Conservation (phyloP, 176 grass and related monocot genomes). For the Thalia dealbata region DNA sequence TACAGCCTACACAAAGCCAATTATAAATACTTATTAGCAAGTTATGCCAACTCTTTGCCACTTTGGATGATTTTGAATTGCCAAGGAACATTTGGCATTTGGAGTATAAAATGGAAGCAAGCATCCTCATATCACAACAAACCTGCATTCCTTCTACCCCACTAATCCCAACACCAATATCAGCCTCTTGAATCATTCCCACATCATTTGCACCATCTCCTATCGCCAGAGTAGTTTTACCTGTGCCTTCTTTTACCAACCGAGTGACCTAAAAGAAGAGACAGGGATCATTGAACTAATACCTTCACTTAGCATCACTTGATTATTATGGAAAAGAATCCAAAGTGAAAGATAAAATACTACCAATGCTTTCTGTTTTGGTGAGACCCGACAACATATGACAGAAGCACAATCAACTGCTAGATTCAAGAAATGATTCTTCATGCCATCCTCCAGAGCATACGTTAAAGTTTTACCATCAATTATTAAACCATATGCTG, state of each 20-base stretch:
- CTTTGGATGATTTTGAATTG: not conserved
- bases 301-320: not conserved
- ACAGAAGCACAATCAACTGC: constrained; percentile 90
- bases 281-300: not conserved
- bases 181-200: constrained; percentile 99
- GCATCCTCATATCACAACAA: not conserved
- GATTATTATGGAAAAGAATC: not conserved
- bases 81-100: not conserved
- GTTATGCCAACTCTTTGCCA: not conserved
- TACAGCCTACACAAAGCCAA: constrained; percentile 57
- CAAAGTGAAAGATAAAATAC: constrained; percentile 15
- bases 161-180: constrained; percentile 98
- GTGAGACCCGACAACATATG: constrained; percentile 94
- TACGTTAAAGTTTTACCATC: constrained; percentile 82
- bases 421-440: constrained; percentile 80
- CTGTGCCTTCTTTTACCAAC: constrained; percentile 88
- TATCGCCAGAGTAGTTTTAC: constrained; percentile 90
- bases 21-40: not conserved
- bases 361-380: constrained; percentile 98
- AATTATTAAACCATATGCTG: constrained; percentile 94
- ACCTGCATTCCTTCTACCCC: constrained; percentile 99
- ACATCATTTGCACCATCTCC: constrained; percentile 99
- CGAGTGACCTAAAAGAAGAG: constrained; percentile 67
- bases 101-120: constrained; percentile 1
- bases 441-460: constrained; percentile 76